Conservation (phyloP, 495 filamentous ascomycete genomes). For the Durotheca rogersii region DNA sequence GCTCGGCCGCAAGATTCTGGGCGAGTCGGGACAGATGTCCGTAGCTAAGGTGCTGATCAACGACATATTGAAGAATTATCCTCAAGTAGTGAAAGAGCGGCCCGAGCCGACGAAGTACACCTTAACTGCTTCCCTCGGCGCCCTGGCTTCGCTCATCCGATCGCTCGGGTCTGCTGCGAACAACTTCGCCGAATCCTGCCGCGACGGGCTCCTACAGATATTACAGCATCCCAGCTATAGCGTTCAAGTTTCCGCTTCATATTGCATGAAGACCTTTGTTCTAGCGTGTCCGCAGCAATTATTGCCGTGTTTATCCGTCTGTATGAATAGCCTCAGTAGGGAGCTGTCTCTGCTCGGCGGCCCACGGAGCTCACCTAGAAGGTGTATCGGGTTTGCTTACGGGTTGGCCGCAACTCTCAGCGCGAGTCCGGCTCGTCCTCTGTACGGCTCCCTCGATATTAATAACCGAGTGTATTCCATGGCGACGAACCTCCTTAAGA, state of each 20-base stretch:
- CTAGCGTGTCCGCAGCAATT: slow-evolving; percentile 90
- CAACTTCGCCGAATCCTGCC: slow-evolving; percentile 71
- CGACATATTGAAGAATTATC: slow-evolving; percentile 89
- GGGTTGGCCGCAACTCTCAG: slow-evolving; percentile 90
- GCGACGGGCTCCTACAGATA: slow-evolving; percentile 87
- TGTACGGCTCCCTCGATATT: slow-evolving; percentile 94
- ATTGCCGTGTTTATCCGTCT: slow-evolving; percentile 86
- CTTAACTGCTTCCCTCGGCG: slow-evolving; percentile 74
- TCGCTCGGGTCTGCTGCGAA: slow-evolving; percentile 80
- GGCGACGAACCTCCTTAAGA: slow-evolving; percentile 89
- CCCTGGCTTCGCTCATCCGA: slow-evolving; percentile 73
- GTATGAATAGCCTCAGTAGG: slow-evolving; percentile 90
- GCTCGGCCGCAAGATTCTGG: slow-evolving; percentile 76
- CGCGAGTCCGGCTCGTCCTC: slow-evolving; percentile 79
- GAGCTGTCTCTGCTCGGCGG: slow-evolving; percentile 77
- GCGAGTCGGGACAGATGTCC: slow-evolving; percentile 81
- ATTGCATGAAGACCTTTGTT: slow-evolving; percentile 82
- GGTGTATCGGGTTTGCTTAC: slow-evolving; percentile 91
- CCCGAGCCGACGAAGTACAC: slow-evolving; percentile 88
- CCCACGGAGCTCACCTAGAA: slow-evolving; percentile 74
- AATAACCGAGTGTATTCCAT: slow-evolving; percentile 89
- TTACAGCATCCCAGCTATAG: slow-evolving; percentile 94
- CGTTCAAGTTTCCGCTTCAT: slow-evolving; percentile 84
- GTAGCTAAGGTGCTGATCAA: slow-evolving; percentile 83
- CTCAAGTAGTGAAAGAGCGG: slow-evolving; percentile 86